Evolutionary conservation across 257 asterid species (phyloP).

Genomic region (Petunia secreta): DNA sequence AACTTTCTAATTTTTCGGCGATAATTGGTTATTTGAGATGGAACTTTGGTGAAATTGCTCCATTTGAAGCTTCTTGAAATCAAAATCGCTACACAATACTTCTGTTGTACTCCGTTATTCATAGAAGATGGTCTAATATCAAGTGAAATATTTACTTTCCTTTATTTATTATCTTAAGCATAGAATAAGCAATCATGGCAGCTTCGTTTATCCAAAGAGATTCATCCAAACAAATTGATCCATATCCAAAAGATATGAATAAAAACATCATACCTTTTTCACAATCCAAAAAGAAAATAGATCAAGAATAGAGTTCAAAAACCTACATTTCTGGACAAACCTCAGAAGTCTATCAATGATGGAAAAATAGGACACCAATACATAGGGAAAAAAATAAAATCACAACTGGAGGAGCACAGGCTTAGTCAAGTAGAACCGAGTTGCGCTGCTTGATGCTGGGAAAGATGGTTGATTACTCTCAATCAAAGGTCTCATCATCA

Average conservation of each 20-base stretch:
- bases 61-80: too few species aligned
- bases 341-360: not conserved
- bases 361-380: conserved; percentile 1
- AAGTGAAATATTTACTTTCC: too few species aligned
- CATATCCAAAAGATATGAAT: not conserved
- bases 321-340: not conserved
- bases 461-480: not conserved
- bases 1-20: too few species aligned
- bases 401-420: not conserved
- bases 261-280: not conserved
- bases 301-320: not conserved
- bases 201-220: not conserved
- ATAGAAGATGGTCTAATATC: too few species aligned
- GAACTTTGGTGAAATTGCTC: too few species aligned
- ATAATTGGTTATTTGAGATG: too few species aligned
- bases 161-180: not conserved
- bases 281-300: not conserved
- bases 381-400: not conserved
- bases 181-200: not conserved
- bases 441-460: not conserved
- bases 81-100: too few species aligned
- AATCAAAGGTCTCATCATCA: conserved; percentile 71
- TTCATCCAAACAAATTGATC: not conserved
- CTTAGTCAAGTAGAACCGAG: too few species aligned
- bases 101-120: too few species aligned